Evolutionary conservation across 2,329 filamentous ascomycete genomes (phyloP), one percentile per base, ranked within the genome.

Genomic region (Venturiaceae sp.): DNA sequence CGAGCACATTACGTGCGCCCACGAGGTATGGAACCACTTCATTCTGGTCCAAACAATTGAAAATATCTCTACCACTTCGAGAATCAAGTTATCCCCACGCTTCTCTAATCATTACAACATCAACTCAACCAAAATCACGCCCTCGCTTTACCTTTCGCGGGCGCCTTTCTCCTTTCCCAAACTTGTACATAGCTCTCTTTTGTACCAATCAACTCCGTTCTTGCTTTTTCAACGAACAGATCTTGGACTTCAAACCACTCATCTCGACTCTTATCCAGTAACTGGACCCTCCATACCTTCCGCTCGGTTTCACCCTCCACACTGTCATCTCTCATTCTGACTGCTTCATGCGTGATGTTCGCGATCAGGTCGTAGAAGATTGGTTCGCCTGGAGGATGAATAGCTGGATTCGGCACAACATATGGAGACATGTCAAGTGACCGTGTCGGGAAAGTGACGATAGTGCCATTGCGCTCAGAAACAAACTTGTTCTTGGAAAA

Each of bases 401-500:
- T 69, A 5, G 79, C 74, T 0, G 90, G 88, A 67, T 92, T 90
- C 0, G 92, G 92, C 74, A 97, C 90, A 13, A 96, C 90, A 67
- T 94, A 97, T 0, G 92, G 91, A 5, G 85, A 81, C 78, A 96
- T 86, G 70, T 99, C 91, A 8, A 99, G 83, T 44, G 86, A 83
- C 68, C 86, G 82, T 4, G 90, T 87, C 63, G 92, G 90, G 72
- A 97, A 99, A 0, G 92, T 97, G 63, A 99, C 94, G 67, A 99
- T 99, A 9, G 94, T 99, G 1, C 92, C 94, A 71, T 99, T 99
- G 55, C 94, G 88, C 74, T 97, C 92, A 2, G 87, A 83, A 21
- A 99, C 89, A 68, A 99, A 99, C 71, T 96, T 96, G 78, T 99
- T 99, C 64, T 88, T 86, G 64, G 86, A 90, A 80, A 99, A 99